Evolutionary conservation across 2,329 filamentous ascomycete species (phyloP).

Genomic region (Phaeophleospora eucalypticola): DNA sequence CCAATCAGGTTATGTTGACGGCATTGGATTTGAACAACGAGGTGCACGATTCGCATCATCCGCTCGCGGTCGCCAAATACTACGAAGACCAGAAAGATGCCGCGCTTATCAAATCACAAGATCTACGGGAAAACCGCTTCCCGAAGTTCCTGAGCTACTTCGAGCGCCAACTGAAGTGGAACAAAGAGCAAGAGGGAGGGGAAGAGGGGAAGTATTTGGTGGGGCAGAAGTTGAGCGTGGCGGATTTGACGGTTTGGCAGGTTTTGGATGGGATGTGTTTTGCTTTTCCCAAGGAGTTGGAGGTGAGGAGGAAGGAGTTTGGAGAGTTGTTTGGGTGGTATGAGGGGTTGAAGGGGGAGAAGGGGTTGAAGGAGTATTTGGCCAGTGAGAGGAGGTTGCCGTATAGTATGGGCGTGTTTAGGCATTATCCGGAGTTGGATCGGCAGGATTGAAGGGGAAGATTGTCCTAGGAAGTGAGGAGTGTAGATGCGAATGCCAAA

Average conservation of each 20-base stretch:
- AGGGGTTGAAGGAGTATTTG: constrained; percentile 65
- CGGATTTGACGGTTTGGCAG: constrained; percentile 71
- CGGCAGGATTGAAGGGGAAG: constrained; percentile 37
- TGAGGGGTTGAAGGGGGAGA: constrained; percentile 57
- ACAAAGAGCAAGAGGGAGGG: constrained; percentile 48
- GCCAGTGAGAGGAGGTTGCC: constrained; percentile 58
- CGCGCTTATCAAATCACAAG: constrained; percentile 52
- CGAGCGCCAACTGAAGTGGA: constrained; percentile 59
- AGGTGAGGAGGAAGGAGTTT: constrained; percentile 55
- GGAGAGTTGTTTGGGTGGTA: constrained; percentile 61
- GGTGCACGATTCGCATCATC: constrained; percentile 72
- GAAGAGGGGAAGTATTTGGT: constrained; percentile 62
- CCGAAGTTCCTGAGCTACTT: constrained; percentile 72
- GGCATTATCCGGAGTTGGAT: constrained; percentile 71
- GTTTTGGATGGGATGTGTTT: constrained; percentile 54
- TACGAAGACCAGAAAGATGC: constrained; percentile 76
- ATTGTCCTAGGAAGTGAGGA: not conserved
- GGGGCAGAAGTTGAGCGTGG: constrained; percentile 62
- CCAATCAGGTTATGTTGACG: constrained; percentile 64
- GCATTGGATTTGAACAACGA: constrained; percentile 70
- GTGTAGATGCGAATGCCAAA: too few species aligned
- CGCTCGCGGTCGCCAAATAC: constrained; percentile 46
- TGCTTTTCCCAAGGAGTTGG: constrained; percentile 66
- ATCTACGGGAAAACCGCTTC: constrained; percentile 59
- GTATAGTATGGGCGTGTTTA: constrained; percentile 64